Evolutionary conservation across 208 protist species (phyloP), one percentile per base, ranked within the genome.

Genomic region (Trypanosoma lewisi): DNA sequence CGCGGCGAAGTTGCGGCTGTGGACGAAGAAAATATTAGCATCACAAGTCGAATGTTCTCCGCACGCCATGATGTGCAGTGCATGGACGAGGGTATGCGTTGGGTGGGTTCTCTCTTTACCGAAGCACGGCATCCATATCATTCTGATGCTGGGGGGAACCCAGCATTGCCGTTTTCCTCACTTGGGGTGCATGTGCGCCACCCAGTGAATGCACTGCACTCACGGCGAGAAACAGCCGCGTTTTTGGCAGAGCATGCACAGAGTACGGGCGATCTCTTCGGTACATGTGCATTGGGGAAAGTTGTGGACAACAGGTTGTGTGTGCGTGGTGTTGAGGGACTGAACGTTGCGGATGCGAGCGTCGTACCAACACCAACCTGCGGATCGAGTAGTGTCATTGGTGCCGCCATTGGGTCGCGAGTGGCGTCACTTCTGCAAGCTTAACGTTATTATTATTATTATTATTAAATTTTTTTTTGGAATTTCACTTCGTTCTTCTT

Each of bases 71-170:
- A 93, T 47, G 78, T 89, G 44, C 39, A 75, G 28, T 56, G 66
- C 42, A 86, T 93, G 81, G 87, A 93, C 52, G 79, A 90, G 58
- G 87, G 83, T 23, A 55, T 90, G 25, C 77, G 85, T 60, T 90
- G 80, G 80, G 78, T 77, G 17, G 87, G 83, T n/a, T 70, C 85
- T 27, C 75, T 93, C 44, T 66, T 72, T 2, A 62, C 47, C 53
- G 58, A 55, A 0, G 75, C 86, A 28, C 67, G 61, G 45, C 85
- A 73, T 5, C 67, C 77, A 21, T 82, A 78, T 59, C 69, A 89
- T 50, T 36, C 36, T 5, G 60, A 85, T 44, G 69, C 78, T 34
- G 54, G 56, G 12, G 67, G 62, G 2, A 37, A 69, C 16, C 49
- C 74, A 23, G 72, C 80, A 4, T 63, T 66, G 11, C 86, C 86